Base-by-base conservation (phyloP, 768 basidiomycete species). In the Trametes gibbosa region DNA sequence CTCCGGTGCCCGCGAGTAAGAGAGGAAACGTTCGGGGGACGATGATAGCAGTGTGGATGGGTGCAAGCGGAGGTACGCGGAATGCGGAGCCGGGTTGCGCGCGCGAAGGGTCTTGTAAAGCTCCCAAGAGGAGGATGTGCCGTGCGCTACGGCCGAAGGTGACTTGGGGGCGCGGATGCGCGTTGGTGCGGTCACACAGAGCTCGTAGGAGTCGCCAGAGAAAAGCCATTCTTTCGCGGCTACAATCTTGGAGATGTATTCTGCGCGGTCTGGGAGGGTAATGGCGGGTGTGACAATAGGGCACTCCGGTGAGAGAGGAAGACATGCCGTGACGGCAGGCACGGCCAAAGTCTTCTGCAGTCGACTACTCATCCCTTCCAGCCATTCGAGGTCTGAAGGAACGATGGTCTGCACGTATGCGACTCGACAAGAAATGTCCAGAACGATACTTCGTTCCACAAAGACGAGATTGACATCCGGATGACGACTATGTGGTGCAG, bases 11-110 rank as follows among this genome's bases (percentile, higher is more conserved):
- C 86, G 80, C n/a, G 83, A 83, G 69, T 76, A 94, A 34, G 86
- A 92, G 17, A 98, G 76, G 73, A 98, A 97, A 5, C 94, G 84
- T 66, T 98, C 95, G 0, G 95, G 95, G 1, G 92, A 95, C 2
- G 94, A 95, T 2, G 89, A 89, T 46, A 97, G 74, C 19, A 97
- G 73, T 4, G 86, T 86, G 0, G 88, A 85, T 0, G 89, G 89
- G 65, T 87, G 84, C 8, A 93, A 76, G 23, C 90, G 87, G 49
- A 92, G 70, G 72, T 85, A 97, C 0, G 85, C 88, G 2, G 91
- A 89, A 73, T 96, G 86, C 5, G 94, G 94, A 2, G 95, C 93
- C 3, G 95, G 93, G 68, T 98, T 98, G 49, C 78, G 76, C 37
- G 77, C 71, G 29, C 92, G 86, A 37, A 97, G 81, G 42, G 69